Evolutionary conservation across 441 rosid genomes (phyloP).

Genomic region (Pelargonium cotyledonis): DNA sequence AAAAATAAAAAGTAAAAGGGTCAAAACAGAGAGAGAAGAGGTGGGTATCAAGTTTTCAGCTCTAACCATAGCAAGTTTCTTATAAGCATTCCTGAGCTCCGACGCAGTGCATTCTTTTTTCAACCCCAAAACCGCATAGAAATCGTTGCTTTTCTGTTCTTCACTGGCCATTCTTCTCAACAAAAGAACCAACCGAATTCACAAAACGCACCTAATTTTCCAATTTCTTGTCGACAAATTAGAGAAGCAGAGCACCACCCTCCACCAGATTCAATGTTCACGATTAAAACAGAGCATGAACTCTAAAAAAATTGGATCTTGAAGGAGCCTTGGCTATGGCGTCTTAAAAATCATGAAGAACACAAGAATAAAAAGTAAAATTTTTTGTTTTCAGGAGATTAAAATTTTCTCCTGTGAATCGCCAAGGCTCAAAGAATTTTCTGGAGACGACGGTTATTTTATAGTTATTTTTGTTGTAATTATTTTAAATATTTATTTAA

Average conservation of each 20-base stretch:
- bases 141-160: constrained; percentile 40
- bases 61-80: constrained; percentile 80
- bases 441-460: neutral
- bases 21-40: no score
- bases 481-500: no score
- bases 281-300: no score
- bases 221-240: neutral
- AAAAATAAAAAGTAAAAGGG: neutral
- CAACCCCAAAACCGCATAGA: constrained; percentile 66
- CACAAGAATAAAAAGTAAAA: neutral
- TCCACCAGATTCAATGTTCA: no score
- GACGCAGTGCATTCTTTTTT: constrained; percentile 54
- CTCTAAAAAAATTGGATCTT: no score
- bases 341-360: no score
- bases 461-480: neutral
- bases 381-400: neutral
- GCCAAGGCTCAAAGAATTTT: neutral
- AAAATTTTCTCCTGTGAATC: neutral
- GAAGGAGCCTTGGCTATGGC: no score
- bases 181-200: neutral
- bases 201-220: no score
- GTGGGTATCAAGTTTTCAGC: no score
- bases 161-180: constrained; percentile 38
- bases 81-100: constrained; percentile 75
- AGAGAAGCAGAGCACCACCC: neutral